Percentiles rank a stretch among this genome's conserved stretches.
Evolutionary conservation across 2,329 filamentous ascomycete genomes (phyloP).

Genomic region (Aureobasidium sp.): DNA sequence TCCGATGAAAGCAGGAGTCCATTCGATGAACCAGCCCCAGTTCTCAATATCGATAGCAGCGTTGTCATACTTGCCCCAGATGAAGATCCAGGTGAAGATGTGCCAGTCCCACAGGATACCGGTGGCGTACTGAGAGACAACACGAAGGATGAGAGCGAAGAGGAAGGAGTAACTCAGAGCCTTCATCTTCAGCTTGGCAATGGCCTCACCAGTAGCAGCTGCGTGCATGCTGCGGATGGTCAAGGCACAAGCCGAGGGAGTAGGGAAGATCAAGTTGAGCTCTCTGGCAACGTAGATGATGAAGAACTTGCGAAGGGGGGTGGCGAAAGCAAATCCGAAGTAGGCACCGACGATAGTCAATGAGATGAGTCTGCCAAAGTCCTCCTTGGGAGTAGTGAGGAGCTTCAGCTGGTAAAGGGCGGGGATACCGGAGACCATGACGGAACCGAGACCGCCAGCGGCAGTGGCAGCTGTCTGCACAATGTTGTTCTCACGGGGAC

Average conservation of each 20-base stretch:
- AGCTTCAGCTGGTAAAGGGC: slow-evolving; percentile 65
- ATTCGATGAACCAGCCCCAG: slow-evolving; percentile 68
- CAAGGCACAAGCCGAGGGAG: slow-evolving; percentile 64
- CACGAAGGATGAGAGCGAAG: slow-evolving; percentile 55
- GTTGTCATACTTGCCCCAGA: slow-evolving; percentile 58
- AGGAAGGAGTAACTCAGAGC: slow-evolving; percentile 58
- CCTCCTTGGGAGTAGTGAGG: slow-evolving; percentile 55
- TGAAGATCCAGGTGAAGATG: slow-evolving; percentile 42
- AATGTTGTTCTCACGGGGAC: slow-evolving; percentile 68
- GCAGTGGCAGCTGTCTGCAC: slow-evolving; percentile 65
- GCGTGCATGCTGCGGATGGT: slow-evolving; percentile 69
- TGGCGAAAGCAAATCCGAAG: slow-evolving; percentile 71
- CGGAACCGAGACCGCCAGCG: slow-evolving; percentile 60
- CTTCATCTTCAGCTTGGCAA: slow-evolving; percentile 64
- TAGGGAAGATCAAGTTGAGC: slow-evolving; percentile 64
- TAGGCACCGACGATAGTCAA: slow-evolving; percentile 68
- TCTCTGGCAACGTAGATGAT: slow-evolving; percentile 60
- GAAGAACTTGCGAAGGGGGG: slow-evolving; percentile 44
- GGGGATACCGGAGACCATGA: slow-evolving; percentile 66
- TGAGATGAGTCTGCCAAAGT: slow-evolving; percentile 65
- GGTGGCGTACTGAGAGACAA: slow-evolving; percentile 64
- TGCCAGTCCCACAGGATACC: slow-evolving; percentile 60
- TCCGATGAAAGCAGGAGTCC: slow-evolving; percentile 68
- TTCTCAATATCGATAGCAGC: slow-evolving; percentile 59
- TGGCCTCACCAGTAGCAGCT: slow-evolving; percentile 52